Evolutionary conservation across 2,329 filamentous ascomycete species (phyloP), one percentile per base, ranked within the genome.

Genomic region (Davidsoniella australis): DNA sequence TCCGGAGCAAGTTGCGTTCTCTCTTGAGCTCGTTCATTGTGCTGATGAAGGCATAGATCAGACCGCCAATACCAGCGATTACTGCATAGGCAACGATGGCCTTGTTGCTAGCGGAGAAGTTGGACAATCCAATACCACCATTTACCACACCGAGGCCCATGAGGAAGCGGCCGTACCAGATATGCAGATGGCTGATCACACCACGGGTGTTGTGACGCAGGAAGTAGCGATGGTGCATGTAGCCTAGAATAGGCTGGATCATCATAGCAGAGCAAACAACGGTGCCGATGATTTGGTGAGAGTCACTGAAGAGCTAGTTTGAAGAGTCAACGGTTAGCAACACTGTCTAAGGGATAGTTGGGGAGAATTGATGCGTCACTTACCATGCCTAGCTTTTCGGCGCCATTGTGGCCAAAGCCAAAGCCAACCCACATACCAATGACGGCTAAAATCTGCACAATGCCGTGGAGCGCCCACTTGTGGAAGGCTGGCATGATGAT

Each of bases 91-190:
- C 72, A 44, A 75, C 67, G 47, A 72, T 60, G 41, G 70, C 68
- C 9, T 59, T 57, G 2, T 54, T 60, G 1, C 61, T 55, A 1
- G 68, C 66, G 14, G 56, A 54, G 1, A 72, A 66, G 14, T 78
- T 63, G 54, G 69, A 54, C 24, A 82, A 62, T 3, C 78, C 78
- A 3, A 82, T 60, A 0, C 77, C 78, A 49, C 78, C 78, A 56
- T 82, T 82, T 56, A 81, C 59, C 41, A 80, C 66, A 23, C 75
- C 78, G 2, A 80, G 58, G 16, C 73, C 49, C 54, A 82, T 72
- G 41, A 81, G 60, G 1, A 64, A 56, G 16, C 78, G 70, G 10
- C 78, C 78, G 56, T 70, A 77, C 75, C 75, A 81, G 55, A 79
- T 71, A 58, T 82, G 78, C 1, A 65, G 58, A 55, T 78, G 62